Percentiles rank a stretch among this genome's conserved stretches.
Evolutionary conservation across 148 eudicot species (phyloP).

Genomic region (Cornus suecica): DNA sequence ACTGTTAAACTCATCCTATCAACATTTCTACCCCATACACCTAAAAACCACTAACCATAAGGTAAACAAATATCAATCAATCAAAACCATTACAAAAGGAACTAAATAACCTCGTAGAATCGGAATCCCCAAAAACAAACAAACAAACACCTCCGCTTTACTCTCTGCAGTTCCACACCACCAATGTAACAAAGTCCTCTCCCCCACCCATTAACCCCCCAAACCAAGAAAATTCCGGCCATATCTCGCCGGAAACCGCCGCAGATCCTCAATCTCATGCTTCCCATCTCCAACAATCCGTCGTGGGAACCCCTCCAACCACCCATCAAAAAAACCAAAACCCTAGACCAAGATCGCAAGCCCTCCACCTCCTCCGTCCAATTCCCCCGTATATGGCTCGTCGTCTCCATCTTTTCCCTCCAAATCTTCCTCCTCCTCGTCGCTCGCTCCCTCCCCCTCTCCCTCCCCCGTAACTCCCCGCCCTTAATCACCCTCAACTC

Average conservation of each 20-base stretch:
- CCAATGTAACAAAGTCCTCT: not conserved
- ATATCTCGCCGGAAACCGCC: constrained; percentile 15
- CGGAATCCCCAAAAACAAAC: not conserved
- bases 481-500: not conserved
- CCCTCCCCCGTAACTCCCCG: constrained; percentile 18
- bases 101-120: not conserved
- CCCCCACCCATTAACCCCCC: not conserved
- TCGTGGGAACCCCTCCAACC: constrained; percentile 8
- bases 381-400: constrained; percentile 48
- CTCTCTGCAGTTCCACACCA: not conserved
- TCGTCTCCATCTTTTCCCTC: constrained; percentile 42
- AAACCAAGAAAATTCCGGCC: constrained; percentile 2
- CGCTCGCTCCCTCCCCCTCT: constrained; percentile 27
- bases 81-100: too few relatives aligned
- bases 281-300: constrained; percentile 29
- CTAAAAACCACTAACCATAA: too few relatives aligned
- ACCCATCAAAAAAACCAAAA: constrained; percentile 17
- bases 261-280: constrained; percentile 21
- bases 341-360: constrained; percentile 23
- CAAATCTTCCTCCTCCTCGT: constrained; percentile 48
- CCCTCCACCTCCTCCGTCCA: constrained; percentile 13
- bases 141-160: not conserved
- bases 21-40: too few relatives aligned
- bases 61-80: too few relatives aligned
- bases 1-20: too few relatives aligned